These are phyloP conservation scores for Candida saitoana DNA, from an alignment of 805 yeast species.

Conservation along the genomic window DNA sequence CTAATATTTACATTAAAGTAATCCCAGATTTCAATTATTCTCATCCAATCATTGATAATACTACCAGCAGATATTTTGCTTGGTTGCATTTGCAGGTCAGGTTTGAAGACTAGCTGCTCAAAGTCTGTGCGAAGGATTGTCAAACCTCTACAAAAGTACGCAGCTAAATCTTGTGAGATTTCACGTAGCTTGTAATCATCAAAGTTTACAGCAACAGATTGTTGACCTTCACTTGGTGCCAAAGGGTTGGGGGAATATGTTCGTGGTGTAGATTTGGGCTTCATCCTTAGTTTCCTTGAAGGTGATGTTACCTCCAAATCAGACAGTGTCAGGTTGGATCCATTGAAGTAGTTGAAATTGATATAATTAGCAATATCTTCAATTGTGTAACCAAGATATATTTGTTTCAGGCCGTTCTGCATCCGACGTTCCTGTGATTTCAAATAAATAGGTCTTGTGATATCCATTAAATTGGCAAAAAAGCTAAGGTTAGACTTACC, in stretches of 20 bases:
- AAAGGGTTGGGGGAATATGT: slow-evolving; percentile 8
- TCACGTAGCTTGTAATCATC: slow-evolving; percentile 27
- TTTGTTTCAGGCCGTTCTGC: slow-evolving; percentile 18
- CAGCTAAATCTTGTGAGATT: slow-evolving; percentile 23
- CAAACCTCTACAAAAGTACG: slow-evolving; percentile 23
- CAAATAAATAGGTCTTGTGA: slow-evolving; percentile 21
- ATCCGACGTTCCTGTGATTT: slow-evolving; percentile 22
- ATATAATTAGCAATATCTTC: slow-evolving; percentile 27
- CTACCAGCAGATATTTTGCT: background rate
- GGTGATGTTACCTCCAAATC: slow-evolving; percentile 1
- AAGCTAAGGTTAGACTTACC: slow-evolving; percentile 16
- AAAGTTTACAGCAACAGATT: slow-evolving; percentile 8
- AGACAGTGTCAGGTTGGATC: background rate
- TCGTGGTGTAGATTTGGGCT: slow-evolving; percentile 1
- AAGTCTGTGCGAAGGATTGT: slow-evolving; percentile 20
- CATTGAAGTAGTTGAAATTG: slow-evolving; percentile 15
- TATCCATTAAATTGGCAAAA: slow-evolving; percentile 15
- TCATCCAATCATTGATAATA: slow-evolving; percentile 18
- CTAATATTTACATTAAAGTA: slow-evolving; percentile 26
- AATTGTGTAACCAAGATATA: slow-evolving; percentile 21
- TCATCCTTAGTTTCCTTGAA: background rate
- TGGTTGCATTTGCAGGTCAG: background rate
- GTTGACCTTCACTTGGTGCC: slow-evolving; percentile 11
- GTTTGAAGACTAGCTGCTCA: background rate
- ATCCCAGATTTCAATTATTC: slow-evolving; percentile 20